Percentiles rank a stretch among this genome's conserved stretches.
phyloP scores from a whole-genome alignment of 225 moss, liverwort and hornwort genomes.

The Bryum argenteum region DNA sequence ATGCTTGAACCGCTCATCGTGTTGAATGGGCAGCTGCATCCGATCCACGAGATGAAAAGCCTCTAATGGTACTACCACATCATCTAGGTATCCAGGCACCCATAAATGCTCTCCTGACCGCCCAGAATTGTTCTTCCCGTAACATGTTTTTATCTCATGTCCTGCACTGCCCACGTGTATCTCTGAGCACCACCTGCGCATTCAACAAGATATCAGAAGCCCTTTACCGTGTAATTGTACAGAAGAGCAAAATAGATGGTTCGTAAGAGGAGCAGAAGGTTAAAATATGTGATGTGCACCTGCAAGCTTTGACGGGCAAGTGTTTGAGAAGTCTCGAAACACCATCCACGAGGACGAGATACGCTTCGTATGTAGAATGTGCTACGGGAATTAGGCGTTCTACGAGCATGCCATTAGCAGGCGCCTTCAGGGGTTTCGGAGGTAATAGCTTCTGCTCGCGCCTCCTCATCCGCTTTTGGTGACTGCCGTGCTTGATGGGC shows the following conservation, averaged over 20 bases:
- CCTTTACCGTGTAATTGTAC: background rate
- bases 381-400: conserved; percentile 68
- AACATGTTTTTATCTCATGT: conserved; percentile 71
- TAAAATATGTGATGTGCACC: conserved; percentile 42
- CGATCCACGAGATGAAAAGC: conserved; percentile 86
- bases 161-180: conserved; percentile 62
- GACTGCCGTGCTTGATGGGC: conserved; percentile 52
- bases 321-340: conserved; percentile 65
- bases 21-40: conserved; percentile 52
- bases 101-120: conserved; percentile 69
- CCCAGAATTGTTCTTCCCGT: conserved; percentile 49
- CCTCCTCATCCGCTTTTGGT: conserved; percentile 41
- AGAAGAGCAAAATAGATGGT: background rate
- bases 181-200: conserved; percentile 76
- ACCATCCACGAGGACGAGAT: conserved; percentile 60
- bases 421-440: conserved; percentile 44
- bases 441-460: conserved; percentile 37
- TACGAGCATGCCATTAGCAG: conserved; percentile 82
- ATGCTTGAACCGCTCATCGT: conserved; percentile 77
- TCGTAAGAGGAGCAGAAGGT: background rate
- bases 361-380: conserved; percentile 63
- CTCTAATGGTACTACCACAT: conserved; percentile 75
- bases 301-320: conserved; percentile 78
- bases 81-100: conserved; percentile 69
- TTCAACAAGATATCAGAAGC: background rate